phyloP scores from a whole-genome alignment of 2,329 filamentous ascomycete genomes.

The Simplicillium sp. region DNA sequence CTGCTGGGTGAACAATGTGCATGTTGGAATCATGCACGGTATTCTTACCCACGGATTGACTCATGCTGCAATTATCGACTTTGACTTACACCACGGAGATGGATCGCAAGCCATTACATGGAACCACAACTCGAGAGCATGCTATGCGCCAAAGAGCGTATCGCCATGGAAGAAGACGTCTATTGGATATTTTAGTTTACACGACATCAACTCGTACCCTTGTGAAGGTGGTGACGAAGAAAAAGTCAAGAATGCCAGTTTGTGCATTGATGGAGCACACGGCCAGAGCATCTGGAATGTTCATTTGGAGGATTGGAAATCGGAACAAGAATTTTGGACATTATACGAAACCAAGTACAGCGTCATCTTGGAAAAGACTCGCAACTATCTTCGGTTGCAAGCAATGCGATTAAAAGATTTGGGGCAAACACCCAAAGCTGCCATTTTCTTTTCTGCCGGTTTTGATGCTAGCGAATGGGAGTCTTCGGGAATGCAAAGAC shows the following conservation, averaged over 20 bases:
- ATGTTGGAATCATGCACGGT: conserved; percentile 90
- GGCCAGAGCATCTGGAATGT: conserved; percentile 95
- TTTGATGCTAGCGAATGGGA: conserved; percentile 98
- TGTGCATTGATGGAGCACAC: conserved; percentile 91
- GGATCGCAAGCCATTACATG: conserved; percentile 94
- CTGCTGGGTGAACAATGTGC: conserved; percentile 98
- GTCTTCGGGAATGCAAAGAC: conserved; percentile 83
- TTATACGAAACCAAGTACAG: conserved; percentile 75
- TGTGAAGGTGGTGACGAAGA: conserved; percentile 90
- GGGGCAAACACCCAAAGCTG: conserved; percentile 62
- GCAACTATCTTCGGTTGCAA: conserved; percentile 65
- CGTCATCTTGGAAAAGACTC: conserved; percentile 70
- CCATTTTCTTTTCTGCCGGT: conserved; percentile 89
- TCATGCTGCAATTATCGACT: conserved; percentile 88
- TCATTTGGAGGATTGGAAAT: conserved; percentile 82
- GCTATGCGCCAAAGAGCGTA: conserved; percentile 56
- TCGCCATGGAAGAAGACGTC: conserved; percentile 71
- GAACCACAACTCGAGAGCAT: conserved; percentile 71
- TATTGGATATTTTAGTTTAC: conserved; percentile 92
- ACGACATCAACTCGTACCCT: conserved; percentile 97
- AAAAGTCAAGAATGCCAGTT: conserved; percentile 86
- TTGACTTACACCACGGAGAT: conserved; percentile 86
- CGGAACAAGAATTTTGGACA: conserved; percentile 75
- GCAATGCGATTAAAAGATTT: conserved; percentile 52
- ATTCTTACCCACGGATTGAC: conserved; percentile 77